Conservation (phyloP, 1,284 basidiomycete genomes). For the Tremellales sp. region DNA sequence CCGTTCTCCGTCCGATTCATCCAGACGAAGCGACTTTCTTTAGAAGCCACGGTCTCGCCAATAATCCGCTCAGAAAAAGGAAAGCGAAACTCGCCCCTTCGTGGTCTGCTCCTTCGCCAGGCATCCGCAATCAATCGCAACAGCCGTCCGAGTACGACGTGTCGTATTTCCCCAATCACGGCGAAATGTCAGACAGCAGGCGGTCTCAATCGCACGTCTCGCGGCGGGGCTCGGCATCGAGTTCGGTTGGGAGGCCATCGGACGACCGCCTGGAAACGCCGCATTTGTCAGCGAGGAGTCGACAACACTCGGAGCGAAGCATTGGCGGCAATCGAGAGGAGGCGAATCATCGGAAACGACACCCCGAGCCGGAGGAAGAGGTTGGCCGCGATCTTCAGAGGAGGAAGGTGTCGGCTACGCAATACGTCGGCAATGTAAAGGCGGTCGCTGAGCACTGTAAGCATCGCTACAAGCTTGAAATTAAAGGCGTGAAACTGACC, state of each 20-base stretch:
- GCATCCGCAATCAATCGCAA: conserved; percentile 11
- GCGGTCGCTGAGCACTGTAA: conserved; percentile 36
- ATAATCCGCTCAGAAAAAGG: conserved; percentile 35
- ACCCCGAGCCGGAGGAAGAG: conserved; percentile 13
- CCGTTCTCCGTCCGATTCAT: conserved; percentile 23
- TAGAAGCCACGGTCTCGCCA: conserved; percentile 15
- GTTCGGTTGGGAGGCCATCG: conserved; percentile 11
- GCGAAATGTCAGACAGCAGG: conserved; percentile 5
- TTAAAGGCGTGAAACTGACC: not conserved
- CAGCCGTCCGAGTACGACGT: conserved; percentile 21
- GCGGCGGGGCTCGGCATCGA: conserved; percentile 8
- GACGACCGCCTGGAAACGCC: not conserved
- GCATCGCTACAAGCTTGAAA: conserved; percentile 2
- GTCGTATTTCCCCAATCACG: conserved; percentile 32
- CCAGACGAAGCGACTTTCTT: conserved; percentile 30
- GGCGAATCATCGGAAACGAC: conserved; percentile 15
- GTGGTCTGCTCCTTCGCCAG: conserved; percentile 38
- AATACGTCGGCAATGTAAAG: conserved; percentile 32
- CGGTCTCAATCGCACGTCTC: not conserved
- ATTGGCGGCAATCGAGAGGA: not conserved
- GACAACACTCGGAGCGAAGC: too few species aligned
- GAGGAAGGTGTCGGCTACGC: conserved; percentile 18
- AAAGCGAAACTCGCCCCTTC: conserved; percentile 24
- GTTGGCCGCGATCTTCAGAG: conserved; percentile 18
- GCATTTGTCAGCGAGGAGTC: too few species aligned